Evolutionary conservation across 768 basidiomycete species (phyloP).

Genomic region (Hortiboletus flavorubellus): DNA sequence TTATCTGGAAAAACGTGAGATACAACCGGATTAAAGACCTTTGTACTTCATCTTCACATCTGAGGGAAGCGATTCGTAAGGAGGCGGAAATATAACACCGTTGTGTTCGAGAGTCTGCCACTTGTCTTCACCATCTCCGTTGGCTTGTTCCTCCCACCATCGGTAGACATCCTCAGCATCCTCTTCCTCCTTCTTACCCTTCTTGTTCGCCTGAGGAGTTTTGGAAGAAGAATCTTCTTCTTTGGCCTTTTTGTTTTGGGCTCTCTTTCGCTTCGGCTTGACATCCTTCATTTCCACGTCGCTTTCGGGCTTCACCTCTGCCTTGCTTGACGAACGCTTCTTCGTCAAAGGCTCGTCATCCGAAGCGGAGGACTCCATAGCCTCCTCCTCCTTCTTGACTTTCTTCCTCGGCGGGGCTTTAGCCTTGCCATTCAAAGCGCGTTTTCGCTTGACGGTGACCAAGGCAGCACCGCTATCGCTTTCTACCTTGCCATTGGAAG

Average conservation of each 20-base stretch:
- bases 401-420: slow-evolving; percentile 66
- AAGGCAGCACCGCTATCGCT: slow-evolving; percentile 42
- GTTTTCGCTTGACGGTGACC: slow-evolving; percentile 44
- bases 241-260: slow-evolving; percentile 51
- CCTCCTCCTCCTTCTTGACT: slow-evolving; percentile 56
- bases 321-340: slow-evolving; percentile 31
- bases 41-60: slow-evolving; percentile 93
- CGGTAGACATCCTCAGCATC: slow-evolving; percentile 65
- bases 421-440: slow-evolving; percentile 41
- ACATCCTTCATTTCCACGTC: slow-evolving; percentile 45
- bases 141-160: slow-evolving; percentile 83
- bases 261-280: slow-evolving; percentile 43
- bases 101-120: slow-evolving; percentile 96
- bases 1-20: slow-evolving; percentile 6
- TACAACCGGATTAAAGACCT: slow-evolving; percentile 50
- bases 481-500: slow-evolving; percentile 40
- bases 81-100: slow-evolving; percentile 94
- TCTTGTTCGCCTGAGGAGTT: slow-evolving; percentile 48
- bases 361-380: slow-evolving; percentile 24
- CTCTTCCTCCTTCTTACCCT: slow-evolving; percentile 59
- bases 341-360: slow-evolving; percentile 35
- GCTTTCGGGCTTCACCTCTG: slow-evolving; percentile 45
- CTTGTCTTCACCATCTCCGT: slow-evolving; percentile 76
- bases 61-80: slow-evolving; percentile 81
- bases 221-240: slow-evolving; percentile 43